phyloP scores from a whole-genome alignment of 768 basidiomycete genomes.

The Mrakia gelida region DNA sequence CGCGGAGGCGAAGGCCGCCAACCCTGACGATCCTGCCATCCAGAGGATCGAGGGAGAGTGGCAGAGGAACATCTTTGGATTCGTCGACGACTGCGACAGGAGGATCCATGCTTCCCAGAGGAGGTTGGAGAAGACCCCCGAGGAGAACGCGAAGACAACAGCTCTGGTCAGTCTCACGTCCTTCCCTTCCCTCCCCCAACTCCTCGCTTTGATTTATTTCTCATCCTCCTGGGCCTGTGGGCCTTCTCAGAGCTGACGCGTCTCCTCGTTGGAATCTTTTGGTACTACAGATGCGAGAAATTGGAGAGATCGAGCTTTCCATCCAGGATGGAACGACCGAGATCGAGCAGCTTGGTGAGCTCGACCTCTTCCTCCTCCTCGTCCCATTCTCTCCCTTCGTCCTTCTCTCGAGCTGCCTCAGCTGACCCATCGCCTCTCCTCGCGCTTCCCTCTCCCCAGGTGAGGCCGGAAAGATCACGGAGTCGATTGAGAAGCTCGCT shows the following conservation, averaged over 20 bases:
- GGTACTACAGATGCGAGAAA: slow-evolving; percentile 80
- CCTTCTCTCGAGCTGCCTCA: neutral
- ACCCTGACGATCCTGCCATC: slow-evolving; percentile 75
- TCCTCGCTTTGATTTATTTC: neutral
- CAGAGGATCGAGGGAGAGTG: slow-evolving; percentile 89
- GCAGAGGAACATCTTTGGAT: slow-evolving; percentile 87
- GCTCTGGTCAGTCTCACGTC: slow-evolving; percentile 61
- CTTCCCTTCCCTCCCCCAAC: neutral
- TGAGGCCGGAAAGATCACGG: slow-evolving; percentile 98
- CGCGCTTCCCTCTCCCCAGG: slow-evolving; percentile 50
- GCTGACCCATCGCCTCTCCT: neutral
- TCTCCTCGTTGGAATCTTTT: neutral
- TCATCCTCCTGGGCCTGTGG: neutral
- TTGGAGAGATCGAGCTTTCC: slow-evolving; percentile 97
- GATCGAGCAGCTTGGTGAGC: slow-evolving; percentile 81
- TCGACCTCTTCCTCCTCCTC: neutral
- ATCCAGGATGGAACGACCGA: slow-evolving; percentile 99
- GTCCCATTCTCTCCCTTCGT: neutral
- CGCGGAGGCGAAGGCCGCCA: slow-evolving; percentile 46
- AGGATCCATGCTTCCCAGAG: slow-evolving; percentile 89
- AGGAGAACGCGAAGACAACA: slow-evolving; percentile 98
- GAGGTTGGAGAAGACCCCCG: slow-evolving; percentile 96
- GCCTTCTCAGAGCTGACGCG: neutral
- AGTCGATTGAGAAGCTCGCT: slow-evolving; percentile 95
- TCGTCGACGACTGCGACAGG: slow-evolving; percentile 97